These are phyloP conservation scores for Elsinoe fawcettii DNA, from an alignment of 2,329 filamentous ascomycete species.

Conservation along the genomic window DNA sequence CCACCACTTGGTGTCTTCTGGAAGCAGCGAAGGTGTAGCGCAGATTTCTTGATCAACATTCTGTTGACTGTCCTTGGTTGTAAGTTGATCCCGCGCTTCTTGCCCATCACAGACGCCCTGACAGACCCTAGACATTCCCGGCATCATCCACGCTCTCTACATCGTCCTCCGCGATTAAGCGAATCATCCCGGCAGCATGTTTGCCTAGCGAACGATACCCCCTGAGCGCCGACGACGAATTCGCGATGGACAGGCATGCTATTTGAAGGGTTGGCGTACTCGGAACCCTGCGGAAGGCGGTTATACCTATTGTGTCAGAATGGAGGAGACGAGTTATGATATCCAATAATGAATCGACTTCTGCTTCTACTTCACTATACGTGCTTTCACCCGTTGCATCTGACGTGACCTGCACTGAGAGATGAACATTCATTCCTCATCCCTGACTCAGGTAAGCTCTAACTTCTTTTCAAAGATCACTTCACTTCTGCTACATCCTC, in stretches of 20 bases:
- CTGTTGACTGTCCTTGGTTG: slow-evolving; percentile 66
- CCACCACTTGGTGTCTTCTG: slow-evolving; percentile 81
- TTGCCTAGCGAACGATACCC: slow-evolving; percentile 11
- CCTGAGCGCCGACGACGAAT: not conserved
- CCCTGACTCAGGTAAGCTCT: not conserved
- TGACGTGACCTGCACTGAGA: no score
- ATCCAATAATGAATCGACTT: slow-evolving; percentile 1
- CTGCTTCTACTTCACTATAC: not conserved
- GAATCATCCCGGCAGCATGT: not conserved
- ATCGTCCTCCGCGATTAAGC: slow-evolving; percentile 82
- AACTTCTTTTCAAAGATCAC: not conserved
- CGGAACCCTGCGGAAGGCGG: not conserved
- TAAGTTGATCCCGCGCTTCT: not conserved
- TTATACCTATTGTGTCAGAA: not conserved
- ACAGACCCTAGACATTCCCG: slow-evolving; percentile 49
- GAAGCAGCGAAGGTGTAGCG: slow-evolving; percentile 81
- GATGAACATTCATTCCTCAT: no score
- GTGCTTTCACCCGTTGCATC: not conserved
- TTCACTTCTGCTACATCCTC: not conserved
- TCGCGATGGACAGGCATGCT: not conserved
- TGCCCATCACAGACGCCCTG: slow-evolving; percentile 31
- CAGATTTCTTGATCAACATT: slow-evolving; percentile 88
- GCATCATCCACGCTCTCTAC: slow-evolving; percentile 85
- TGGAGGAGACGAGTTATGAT: not conserved
- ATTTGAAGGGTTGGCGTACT: not conserved